Evolutionary conservation across 202 grass and related monocot genomes (phyloP), one percentile per base, ranked within the genome.

Genomic region (Alloteropsis angusta): DNA sequence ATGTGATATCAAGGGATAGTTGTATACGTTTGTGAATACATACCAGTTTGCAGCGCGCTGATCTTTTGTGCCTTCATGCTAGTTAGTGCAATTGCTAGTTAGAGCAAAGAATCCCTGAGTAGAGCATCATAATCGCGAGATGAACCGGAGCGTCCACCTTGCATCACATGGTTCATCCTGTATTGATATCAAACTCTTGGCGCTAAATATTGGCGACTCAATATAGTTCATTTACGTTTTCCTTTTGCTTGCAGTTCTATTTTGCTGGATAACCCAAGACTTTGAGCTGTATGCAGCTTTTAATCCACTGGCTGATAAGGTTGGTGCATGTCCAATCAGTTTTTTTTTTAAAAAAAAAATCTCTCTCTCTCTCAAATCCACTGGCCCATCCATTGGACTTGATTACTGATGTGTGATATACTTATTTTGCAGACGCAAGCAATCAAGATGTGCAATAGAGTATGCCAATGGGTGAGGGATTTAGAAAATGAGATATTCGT

Each of bases 231-330:
- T 48, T 82, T 84, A 18, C 30, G 63, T 62, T 21, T 45, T 17
- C 35, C 50, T 14, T 50, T 74, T 12, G 48, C 6, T 67, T 68
- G 80, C 76, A 99, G 96, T 96, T 88, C 22, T 96, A 9, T 80
- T 99, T 57, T 93, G 92, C 73, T 99, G 96, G 96, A 96, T 99
- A 81, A 99, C 96, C 43, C 96, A 93, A 82, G 92, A 99, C 78
- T 99, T 99, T 88, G 96, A 99, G 68, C 82, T 99, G 17, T 99
- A 96, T 80, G 92, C 96, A 14, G 73, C 96, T 18, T 99, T 99
- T 82, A 87, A 88, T 85, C 92, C 96, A 71, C 69, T 99, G 52
- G 84, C 92, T 9, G 92, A 99, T 64, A 99, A 96, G 96, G 96
- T 98, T 80, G 11, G 77, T 48, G 68, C 54, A 53, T 64, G 47